These are phyloP conservation scores for Linanthus parryae DNA, from an alignment of 148 eudicot genomes.

Conservation along the genomic window DNA sequence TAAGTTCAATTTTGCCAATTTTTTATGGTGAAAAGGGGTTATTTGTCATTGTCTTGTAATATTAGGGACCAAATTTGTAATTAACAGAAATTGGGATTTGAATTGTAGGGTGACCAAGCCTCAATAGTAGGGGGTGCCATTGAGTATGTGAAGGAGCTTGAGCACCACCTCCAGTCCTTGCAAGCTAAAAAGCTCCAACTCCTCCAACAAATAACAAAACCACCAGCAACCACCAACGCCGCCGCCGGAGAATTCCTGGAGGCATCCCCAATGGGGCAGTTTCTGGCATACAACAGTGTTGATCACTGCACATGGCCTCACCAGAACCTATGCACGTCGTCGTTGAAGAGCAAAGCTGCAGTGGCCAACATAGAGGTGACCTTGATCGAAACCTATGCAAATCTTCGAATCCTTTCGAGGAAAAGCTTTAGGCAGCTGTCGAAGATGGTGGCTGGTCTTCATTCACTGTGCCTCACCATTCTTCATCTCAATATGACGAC, in stretches of 20 bases:
- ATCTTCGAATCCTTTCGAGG: constrained; percentile 42
- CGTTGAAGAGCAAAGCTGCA: not conserved
- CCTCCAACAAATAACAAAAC: not conserved
- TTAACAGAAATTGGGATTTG: no score
- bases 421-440: constrained; percentile 43
- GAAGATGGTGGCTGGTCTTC: constrained; percentile 50
- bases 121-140: constrained; percentile 93
- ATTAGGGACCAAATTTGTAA: no score
- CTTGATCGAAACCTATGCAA: constrained; percentile 65
- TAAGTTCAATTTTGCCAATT: no score
- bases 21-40: no score
- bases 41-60: not conserved
- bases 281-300: constrained; percentile 46
- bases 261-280: constrained; percentile 12
- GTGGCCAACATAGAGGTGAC: constrained; percentile 62
- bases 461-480: constrained; percentile 39
- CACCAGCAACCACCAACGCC: no score
- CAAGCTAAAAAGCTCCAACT: constrained; percentile 31
- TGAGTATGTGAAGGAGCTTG: constrained; percentile 79
- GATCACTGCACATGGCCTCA: constrained; percentile 48
- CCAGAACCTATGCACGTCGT: not conserved
- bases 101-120: constrained; percentile 97
- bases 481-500: constrained; percentile 74
- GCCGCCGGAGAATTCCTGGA: no score
- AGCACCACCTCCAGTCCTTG: constrained; percentile 50